Conservation (phyloP, 768 basidiomycete species). For the Podaxis sp. region DNA sequence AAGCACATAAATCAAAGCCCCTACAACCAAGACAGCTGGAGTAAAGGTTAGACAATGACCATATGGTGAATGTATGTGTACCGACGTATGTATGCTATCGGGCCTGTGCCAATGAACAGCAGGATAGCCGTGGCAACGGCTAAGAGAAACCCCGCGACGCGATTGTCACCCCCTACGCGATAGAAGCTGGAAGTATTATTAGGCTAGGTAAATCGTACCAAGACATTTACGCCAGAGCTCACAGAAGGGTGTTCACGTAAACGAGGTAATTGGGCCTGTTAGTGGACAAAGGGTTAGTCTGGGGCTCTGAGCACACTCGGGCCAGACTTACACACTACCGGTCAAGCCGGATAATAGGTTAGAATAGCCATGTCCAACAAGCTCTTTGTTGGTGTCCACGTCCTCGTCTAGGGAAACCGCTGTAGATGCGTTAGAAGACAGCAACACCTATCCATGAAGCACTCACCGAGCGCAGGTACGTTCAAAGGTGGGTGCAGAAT, state of each 20-base stretch:
- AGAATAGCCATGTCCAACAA: constrained; percentile 89
- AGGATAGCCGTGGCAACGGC: constrained; percentile 68
- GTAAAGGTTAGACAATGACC: background rate
- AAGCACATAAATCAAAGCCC: constrained; percentile 88
- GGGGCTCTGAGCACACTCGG: background rate
- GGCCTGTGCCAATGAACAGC: constrained; percentile 78
- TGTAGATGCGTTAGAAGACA: constrained; percentile 19
- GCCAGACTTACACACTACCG: constrained; percentile 60
- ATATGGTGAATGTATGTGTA: constrained; percentile 13
- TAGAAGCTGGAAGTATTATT: constrained; percentile 58
- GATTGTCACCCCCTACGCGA: constrained; percentile 84
- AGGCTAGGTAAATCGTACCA: background rate
- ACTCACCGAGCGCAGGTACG: constrained; percentile 79
- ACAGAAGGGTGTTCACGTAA: constrained; percentile 84
- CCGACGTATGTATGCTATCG: constrained; percentile 90
- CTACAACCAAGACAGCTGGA: constrained; percentile 86
- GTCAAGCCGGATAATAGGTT: constrained; percentile 78
- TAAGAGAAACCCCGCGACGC: constrained; percentile 82
- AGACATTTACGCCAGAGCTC: constrained; percentile 1
- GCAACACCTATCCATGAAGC: background rate
- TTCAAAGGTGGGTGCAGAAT: constrained; percentile 83
- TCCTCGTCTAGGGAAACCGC: constrained; percentile 89
- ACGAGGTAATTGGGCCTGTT: constrained; percentile 81
- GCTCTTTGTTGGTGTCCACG: constrained; percentile 86
- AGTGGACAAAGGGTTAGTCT: background rate